Evolutionary conservation across 768 basidiomycete genomes (phyloP), one percentile per base, ranked within the genome.

Genomic region (Leucocoprinus leucothites): DNA sequence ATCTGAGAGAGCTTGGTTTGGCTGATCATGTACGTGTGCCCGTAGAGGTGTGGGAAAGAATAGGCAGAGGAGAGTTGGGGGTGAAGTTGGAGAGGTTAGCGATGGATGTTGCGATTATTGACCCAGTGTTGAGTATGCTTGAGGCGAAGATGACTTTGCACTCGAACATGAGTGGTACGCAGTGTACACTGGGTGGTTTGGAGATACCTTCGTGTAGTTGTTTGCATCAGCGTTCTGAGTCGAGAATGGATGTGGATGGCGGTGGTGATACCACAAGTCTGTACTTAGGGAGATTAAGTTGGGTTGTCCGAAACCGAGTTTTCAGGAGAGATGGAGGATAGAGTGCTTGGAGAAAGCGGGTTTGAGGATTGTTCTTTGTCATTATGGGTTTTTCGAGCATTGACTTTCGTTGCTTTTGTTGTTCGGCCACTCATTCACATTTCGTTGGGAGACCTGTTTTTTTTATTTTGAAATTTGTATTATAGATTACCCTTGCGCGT

Each of bases 321-420:
- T 56, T 47, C 54, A 49, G 22, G 47, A 56, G 40, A 56, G 21
- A 24, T 56, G 54, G 54, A 56, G 47, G 48, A 43, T 56, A 47
- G 54, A 56, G 8, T 49, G 54, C 24, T 43, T 56, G 16, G 54
- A 56, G 38, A 56, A 56, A 22, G 16, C 42, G 6, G 54, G 54
- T 1, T 22, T 56, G 47, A 48, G 34, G 21, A 56, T 56, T 35
- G 28, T 31, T 14, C 54, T 56, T 35, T 56, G 54, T 25, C 54
- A 56, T 34, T 56, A 56, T 7, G 54, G 47, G 0, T 56, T 56
- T 49, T 49, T 56, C 38, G 52, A 53, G 9, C 52, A 38, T 19
- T 53, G 34, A 53, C 14, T 40, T 24, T 40, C 35, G 13, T 34
- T 31, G 9, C 1, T 49, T 38, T 49, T 26, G 2, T 14, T 42